These are phyloP conservation scores for Clonostachys solani DNA, from an alignment of 2,329 filamentous ascomycete species.

Conservation along the genomic window DNA sequence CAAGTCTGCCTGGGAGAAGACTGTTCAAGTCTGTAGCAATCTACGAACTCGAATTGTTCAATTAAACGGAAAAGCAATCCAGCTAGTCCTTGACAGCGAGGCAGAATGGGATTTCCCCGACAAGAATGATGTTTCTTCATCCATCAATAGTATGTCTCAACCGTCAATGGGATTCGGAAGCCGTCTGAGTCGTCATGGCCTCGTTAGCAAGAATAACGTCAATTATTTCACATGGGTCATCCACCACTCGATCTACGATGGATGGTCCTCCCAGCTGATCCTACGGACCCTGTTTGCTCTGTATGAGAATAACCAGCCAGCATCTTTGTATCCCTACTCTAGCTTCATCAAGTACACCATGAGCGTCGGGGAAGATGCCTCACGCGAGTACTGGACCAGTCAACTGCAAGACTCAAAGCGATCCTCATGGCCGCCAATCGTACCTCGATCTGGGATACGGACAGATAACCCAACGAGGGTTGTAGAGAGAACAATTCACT, in stretches of 20 bases:
- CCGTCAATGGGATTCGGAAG: slow-evolving; percentile 1
- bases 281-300: not conserved
- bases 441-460: not conserved
- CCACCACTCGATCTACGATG: slow-evolving; percentile 19
- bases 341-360: slow-evolving; percentile 35
- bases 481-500: slow-evolving; percentile 21
- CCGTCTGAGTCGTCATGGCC: slow-evolving; percentile 1
- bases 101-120: not conserved
- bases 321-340: not conserved
- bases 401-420: slow-evolving; percentile 1
- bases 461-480: slow-evolving; percentile 26
- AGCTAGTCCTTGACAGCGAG: slow-evolving; percentile 6
- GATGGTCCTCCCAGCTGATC: slow-evolving; percentile 10
- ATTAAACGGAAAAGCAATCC: slow-evolving; percentile 11
- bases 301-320: slow-evolving; percentile 4
- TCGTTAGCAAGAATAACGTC: slow-evolving; percentile 9
- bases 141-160: not conserved
- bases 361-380: slow-evolving; percentile 12
- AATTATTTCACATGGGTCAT: slow-evolving; percentile 12
- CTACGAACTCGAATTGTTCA: not conserved
- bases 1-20: not conserved
- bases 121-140: not conserved
- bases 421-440: not conserved
- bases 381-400: not conserved
- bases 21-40: not conserved